phyloP scores from a whole-genome alignment of 306 rosid species.

The Glycine soja region DNA sequence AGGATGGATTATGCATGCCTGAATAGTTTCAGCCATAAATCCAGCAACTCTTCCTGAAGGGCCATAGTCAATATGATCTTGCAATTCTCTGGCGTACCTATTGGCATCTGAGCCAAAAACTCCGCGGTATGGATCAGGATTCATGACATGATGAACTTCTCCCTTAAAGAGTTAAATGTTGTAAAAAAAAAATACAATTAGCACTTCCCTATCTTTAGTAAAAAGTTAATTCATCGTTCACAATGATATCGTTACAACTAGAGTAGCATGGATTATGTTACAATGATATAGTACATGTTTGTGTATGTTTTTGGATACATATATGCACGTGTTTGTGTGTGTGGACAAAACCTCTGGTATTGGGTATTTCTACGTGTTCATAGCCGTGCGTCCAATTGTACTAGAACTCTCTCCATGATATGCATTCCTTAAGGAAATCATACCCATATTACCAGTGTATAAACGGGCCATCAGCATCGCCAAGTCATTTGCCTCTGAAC shows the following conservation, averaged over 20 bases:
- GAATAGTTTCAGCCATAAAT: constrained; percentile 77
- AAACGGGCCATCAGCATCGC: constrained; percentile 80
- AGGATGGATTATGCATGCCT: constrained; percentile 50
- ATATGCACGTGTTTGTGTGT: neutral
- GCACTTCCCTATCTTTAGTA: neutral
- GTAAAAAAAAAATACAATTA: constrained; percentile 19
- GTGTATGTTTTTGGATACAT: neutral
- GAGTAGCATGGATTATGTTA: neutral
- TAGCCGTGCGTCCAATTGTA: constrained; percentile 72
- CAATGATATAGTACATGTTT: neutral
- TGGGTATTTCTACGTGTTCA: constrained; percentile 80
- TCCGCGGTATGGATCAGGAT: constrained; percentile 81
- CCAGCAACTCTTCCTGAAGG: constrained; percentile 78
- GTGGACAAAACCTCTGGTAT: constrained; percentile 73
- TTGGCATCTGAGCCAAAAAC: constrained; percentile 67
- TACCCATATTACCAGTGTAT: constrained; percentile 63
- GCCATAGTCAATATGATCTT: constrained; percentile 76
- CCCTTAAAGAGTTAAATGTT: constrained; percentile 56
- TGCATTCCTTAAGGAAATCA: constrained; percentile 79
- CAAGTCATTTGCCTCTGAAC: constrained; percentile 75
- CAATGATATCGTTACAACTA: constrained; percentile 8
- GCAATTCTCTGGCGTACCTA: constrained; percentile 67
- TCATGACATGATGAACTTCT: constrained; percentile 75
- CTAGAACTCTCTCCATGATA: constrained; percentile 81
- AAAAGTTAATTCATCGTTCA: neutral